Base-by-base conservation (phyloP, 495 filamentous ascomycete genomes). In the Astrothelium macrocarpum region DNA sequence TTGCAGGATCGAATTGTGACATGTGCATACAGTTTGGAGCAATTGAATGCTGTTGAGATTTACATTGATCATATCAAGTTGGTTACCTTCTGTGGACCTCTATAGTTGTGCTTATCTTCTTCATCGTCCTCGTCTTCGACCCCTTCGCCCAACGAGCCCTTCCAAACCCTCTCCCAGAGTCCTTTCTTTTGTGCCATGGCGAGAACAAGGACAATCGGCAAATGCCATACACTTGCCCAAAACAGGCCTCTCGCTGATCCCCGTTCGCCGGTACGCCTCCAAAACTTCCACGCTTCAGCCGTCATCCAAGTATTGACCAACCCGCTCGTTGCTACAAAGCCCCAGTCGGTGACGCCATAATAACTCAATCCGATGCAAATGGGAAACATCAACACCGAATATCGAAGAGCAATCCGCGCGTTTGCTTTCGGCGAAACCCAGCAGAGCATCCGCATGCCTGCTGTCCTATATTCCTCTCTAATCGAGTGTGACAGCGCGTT, bases 181-280 rank as follows among this genome's bases (percentile, higher is more conserved):
- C 92, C 95, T 77, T 91, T 96, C 83, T 98, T 98, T 72, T 94
- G 91, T 56, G 86, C 84, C 72, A 97, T 88, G 43, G 91, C 95
- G 64, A 97, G 77, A 63, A 96, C 89, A 79, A 98, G 85, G 26
- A 97, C 81, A 53, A 90, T 89, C 0, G 94, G 94, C 42, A 98
- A 70, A 77, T 97, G 91, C 94, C 94, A 98, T 28, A 98, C 91
- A 74, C 90, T 95, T 0, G 94, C 90, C 94, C 94, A 98, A 75
- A 98, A 98, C 63, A 98, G 71, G 4, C 86, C 87, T 53, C 90
- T 84, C 7, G 95, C 95, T 46, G 79, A 88, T 4, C 95, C 95
- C 66, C 88, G 84, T 53, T 83, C 80, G 16, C 93, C 94, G 63
- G 90, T 83, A 32, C 84, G 77, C 63, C 83, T 80, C 85, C 88